Evolutionary conservation across 1,284 basidiomycete genomes (phyloP), one percentile per base, ranked within the genome.

Genomic region (Fomitopsis pinicola): DNA sequence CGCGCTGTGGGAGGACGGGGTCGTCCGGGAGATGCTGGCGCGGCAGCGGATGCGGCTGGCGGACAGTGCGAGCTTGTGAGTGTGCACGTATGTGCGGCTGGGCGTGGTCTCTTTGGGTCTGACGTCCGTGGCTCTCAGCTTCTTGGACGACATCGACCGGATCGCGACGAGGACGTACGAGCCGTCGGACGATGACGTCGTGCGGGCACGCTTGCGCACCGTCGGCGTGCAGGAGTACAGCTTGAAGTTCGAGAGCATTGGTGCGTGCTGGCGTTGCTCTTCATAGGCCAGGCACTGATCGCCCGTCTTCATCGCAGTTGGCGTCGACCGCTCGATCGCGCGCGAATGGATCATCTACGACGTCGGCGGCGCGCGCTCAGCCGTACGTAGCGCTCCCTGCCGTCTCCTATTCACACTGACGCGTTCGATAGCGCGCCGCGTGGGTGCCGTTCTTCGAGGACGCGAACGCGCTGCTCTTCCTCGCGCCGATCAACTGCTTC

Each of bases 41-140:
- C 71, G 81, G 52, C 77, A 80, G 44, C 84, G 80, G 63, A 70
- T 81, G 17, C 75, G 80, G 64, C 70, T 89, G 42, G 85, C 88
- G 67, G 88, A 90, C 65, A 76, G 80, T 7, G 81, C 88, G 35
- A 87, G 87, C 36, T 91, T 89, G 89, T 91, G 69, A 75, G 88
- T 80, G n/a, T 42, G 58, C 36, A 2, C 36, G 53, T 17, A 22
- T 15, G n/a, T 30, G 19, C 22, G 17, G n/a, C 19, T 30, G 38
- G 2, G 48, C 22, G 26, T 15, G 42, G 8, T n/a, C n/a, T n/a
- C n/a, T n/a, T n/a, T n/a, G n/a, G 42, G 42, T 7, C n/a, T 28
- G 15, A 26, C 15, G 48, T 8, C 35, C 53, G 38, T 59, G 46
- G 19, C 58, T 14, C 62, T 28, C 62, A 78, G 77, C 67, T 78